Evolutionary conservation across 179 eudicot species (phyloP), one percentile per base, ranked within the genome.

Genomic region (Actinidia arguta): DNA sequence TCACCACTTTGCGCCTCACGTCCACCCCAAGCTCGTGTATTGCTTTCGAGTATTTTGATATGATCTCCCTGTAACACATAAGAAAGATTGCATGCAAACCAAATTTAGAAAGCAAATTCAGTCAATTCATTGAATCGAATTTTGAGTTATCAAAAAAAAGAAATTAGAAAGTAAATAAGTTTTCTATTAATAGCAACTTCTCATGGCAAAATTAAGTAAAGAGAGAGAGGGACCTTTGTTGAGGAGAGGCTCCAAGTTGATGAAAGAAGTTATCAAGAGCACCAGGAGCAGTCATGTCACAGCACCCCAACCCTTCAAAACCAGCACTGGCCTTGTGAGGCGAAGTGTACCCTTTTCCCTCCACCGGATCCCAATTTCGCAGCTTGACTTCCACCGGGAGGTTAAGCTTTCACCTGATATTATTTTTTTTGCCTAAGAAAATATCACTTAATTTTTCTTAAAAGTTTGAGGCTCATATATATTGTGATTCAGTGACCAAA

Each of bases 1-100:
- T 79, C 18, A 89, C 78, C 78, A 92, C 17, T 81, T 84, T 92
- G 24, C 58, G 79, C 11, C 90, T 92, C 55, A 91, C 56, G 17
- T 84, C 68, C 31, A 56, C 51, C 10, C 88, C 88, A 44, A 91
- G 73, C 48, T 91, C 84, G 82, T 87, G 63, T 42, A 91, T 85
- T 36, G 90, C 90, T 68, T 76, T 2, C 6, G 89, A 81, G 61
- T 92, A 91, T 18, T 42, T 72, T 31, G 24, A 0, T 42, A 84
- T 17, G 44, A 77, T 25, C 74, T 80, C 86, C 84, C 86, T 84
- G 81, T 54, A 46, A 68, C 14, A 16, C 18, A 1, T 8, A 16
- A 50, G 3, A 64, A n/a, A n/a, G n/a, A n/a, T n/a, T n/a, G n/a
- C 0, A 44, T 20, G 24, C 1, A 58, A 61, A 22, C 0, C 66